phyloP scores from a whole-genome alignment of 2,329 filamentous ascomycete species.

The Colletotrichum sojae region DNA sequence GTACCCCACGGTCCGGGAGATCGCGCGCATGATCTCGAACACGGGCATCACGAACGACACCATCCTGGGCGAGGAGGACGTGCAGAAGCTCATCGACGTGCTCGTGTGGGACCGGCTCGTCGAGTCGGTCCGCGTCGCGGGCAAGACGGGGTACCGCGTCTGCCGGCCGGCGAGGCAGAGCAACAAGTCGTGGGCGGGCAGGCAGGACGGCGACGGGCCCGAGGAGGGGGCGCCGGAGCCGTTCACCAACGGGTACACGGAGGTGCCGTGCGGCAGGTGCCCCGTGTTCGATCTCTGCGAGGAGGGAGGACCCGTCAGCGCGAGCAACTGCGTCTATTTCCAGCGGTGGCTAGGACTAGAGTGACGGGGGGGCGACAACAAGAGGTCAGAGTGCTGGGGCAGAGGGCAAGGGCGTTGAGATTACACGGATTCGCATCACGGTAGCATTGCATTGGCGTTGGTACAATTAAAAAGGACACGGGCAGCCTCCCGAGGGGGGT shows the following conservation, averaged over 20 bases:
- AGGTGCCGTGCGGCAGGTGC: conserved; percentile 91
- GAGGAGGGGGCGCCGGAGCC: conserved; percentile 57
- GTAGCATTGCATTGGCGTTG: conserved; percentile 41
- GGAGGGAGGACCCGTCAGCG: conserved; percentile 90
- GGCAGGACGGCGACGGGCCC: conserved; percentile 53
- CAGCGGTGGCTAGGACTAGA: conserved; percentile 80
- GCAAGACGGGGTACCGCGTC: conserved; percentile 67
- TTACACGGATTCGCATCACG: conserved; percentile 27
- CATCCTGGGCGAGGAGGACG: conserved; percentile 79
- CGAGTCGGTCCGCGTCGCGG: conserved; percentile 71
- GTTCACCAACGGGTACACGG: conserved; percentile 81
- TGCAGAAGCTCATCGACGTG: conserved; percentile 89
- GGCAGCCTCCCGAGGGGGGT: conserved; percentile 24
- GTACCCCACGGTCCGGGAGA: conserved; percentile 85
- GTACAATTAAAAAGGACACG: conserved; percentile 28
- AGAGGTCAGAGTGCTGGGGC: background rate
- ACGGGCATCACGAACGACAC: conserved; percentile 81
- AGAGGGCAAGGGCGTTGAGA: background rate
- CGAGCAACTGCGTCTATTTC: conserved; percentile 93
- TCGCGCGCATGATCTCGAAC: conserved; percentile 81
- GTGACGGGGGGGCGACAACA: conserved; percentile 40
- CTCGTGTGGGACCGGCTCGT: conserved; percentile 90
- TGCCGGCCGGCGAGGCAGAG: conserved; percentile 64
- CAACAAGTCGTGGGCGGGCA: conserved; percentile 54
- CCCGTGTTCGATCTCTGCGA: conserved; percentile 95